Evolutionary conservation across 495 filamentous ascomycete genomes (phyloP).

Genomic region (Neurospora sp.): DNA sequence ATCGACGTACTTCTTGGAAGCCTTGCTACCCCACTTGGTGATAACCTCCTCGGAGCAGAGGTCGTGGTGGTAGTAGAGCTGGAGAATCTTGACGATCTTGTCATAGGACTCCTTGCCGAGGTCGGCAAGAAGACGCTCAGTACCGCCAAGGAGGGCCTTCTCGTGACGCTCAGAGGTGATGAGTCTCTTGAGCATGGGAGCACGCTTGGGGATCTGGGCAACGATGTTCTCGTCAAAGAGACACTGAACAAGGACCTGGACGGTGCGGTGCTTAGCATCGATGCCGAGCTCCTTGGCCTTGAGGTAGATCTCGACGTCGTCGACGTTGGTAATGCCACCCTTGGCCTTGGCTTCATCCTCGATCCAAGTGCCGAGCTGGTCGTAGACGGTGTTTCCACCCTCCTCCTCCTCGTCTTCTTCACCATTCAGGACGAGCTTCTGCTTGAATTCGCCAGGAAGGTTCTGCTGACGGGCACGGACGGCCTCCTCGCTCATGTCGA

Average conservation of each 20-base stretch:
- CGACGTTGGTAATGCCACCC: constrained; percentile 62
- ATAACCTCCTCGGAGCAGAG: constrained; percentile 77
- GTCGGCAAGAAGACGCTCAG: constrained; percentile 70
- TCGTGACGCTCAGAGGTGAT: constrained; percentile 84
- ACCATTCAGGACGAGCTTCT: constrained; percentile 72
- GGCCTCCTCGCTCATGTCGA: constrained; percentile 89
- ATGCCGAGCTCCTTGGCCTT: constrained; percentile 96
- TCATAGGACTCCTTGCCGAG: constrained; percentile 62
- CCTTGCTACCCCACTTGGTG: constrained; percentile 84
- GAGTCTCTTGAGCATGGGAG: constrained; percentile 80
- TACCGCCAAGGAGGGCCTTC: constrained; percentile 95
- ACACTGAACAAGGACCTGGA: constrained; percentile 84
- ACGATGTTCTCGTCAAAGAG: constrained; percentile 85
- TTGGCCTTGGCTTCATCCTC: constrained; percentile 58
- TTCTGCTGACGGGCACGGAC: constrained; percentile 88
- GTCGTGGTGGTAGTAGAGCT: constrained; percentile 80
- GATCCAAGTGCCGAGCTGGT: constrained; percentile 91
- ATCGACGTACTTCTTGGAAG: constrained; percentile 97
- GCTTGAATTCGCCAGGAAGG: constrained; percentile 84
- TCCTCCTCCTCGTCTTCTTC: constrained; percentile 80
- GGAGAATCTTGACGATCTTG: constrained; percentile 73
- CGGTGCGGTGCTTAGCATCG: constrained; percentile 86
- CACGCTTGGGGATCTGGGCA: constrained; percentile 68
- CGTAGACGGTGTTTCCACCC: constrained; percentile 70
- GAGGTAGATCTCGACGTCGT: constrained; percentile 82